These are phyloP conservation scores for Epichloe elymi DNA, from an alignment of 2,329 filamentous ascomycete species.

Conservation along the genomic window DNA sequence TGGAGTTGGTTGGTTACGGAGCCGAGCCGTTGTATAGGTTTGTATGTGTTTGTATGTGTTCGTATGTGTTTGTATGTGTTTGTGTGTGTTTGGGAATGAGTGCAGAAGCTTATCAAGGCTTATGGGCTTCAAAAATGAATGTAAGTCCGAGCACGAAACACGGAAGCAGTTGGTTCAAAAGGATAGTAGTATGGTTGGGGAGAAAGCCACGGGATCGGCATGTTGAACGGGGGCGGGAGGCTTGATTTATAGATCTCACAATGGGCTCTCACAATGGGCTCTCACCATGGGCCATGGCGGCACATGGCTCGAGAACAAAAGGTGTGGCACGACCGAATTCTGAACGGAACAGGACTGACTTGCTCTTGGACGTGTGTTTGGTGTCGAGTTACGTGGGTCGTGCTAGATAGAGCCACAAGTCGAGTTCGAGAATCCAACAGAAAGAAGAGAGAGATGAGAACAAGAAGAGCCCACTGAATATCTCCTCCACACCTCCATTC, in stretches of 20 bases:
- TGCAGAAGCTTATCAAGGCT: slow-evolving; percentile 3
- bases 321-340: background rate
- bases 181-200: background rate
- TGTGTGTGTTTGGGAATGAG: background rate
- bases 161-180: slow-evolving; percentile 1
- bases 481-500: background rate
- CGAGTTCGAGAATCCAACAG: background rate
- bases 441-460: background rate
- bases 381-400: background rate
- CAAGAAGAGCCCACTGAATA: background rate
- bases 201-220: background rate
- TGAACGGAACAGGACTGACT: background rate
- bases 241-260: slow-evolving; percentile 2
- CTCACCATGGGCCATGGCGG: background rate
- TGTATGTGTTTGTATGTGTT: background rate
- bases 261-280: background rate
- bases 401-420: background rate
- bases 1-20: slow-evolving; percentile 4
- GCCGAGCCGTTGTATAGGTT: background rate
- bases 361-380: background rate
- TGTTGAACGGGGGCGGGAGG: background rate
- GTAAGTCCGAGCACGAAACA: slow-evolving; percentile 7
- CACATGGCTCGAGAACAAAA: background rate
- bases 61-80: background rate
- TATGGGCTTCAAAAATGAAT: slow-evolving; percentile 17